phyloP scores from a whole-genome alignment of 768 basidiomycete genomes.

The Naganishia onofrii region DNA sequence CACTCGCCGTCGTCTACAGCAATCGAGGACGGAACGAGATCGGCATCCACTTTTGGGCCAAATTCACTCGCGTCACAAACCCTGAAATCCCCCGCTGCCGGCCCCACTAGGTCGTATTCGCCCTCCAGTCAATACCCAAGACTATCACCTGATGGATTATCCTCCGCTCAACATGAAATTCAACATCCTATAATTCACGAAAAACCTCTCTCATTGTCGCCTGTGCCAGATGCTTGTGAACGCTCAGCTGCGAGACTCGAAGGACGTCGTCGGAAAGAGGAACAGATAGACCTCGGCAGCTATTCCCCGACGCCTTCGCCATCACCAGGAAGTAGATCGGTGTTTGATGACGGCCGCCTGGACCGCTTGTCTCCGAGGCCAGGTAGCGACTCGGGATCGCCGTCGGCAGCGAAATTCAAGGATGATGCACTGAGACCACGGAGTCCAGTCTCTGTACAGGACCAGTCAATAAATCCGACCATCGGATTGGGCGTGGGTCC shows the following conservation, averaged over 20 bases:
- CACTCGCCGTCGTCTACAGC: neutral
- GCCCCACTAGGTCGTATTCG: neutral
- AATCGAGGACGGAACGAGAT: neutral
- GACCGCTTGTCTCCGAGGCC: conserved; percentile 2
- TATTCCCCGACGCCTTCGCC: conserved; percentile 14
- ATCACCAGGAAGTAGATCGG: conserved; percentile 13
- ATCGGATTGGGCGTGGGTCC: conserved; percentile 48
- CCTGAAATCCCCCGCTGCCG: neutral
- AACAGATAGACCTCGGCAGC: conserved; percentile 2
- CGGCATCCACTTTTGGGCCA: neutral
- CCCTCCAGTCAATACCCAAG: conserved; percentile 7
- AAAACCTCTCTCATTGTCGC: conserved; percentile 9
- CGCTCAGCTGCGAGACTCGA: conserved; percentile 6
- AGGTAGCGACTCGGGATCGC: conserved; percentile 8
- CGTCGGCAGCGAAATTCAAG: neutral
- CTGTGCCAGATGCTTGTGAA: conserved; percentile 12
- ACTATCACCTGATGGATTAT: neutral
- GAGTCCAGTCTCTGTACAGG: neutral
- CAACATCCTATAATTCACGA: neutral
- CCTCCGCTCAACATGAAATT: neutral
- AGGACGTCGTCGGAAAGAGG: conserved; percentile 2
- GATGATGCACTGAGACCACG: conserved; percentile 6
- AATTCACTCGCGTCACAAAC: neutral
- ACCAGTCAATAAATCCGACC: neutral
- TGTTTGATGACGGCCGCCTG: conserved; percentile 18